Base-by-base conservation (phyloP, 345 rosid genomes). In the Cardamine chenopodiifolia region DNA sequence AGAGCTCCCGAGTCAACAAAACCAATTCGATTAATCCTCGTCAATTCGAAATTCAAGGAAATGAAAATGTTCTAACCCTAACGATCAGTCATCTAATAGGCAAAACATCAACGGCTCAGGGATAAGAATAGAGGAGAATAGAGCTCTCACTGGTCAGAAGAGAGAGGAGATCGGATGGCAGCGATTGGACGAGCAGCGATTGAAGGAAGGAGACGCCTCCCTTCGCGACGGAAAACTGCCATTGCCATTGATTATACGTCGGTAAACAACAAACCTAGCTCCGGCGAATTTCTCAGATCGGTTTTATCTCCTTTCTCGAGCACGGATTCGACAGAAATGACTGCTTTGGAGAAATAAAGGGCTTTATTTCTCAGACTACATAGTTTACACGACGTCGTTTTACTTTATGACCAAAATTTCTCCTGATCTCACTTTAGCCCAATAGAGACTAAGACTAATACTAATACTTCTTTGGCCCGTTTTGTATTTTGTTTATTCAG, bases 181-280 rank as follows among this genome's bases (percentile, higher is more conserved):
- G 83, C 71, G 66, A 87, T 78, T 3, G 91, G 84, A n/a, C 88
- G 89, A 48, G 88, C 83, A 12, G 83, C 70, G 73, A 84, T 74
- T 57, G 87, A 82, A 75, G 89, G 83, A 76, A 83, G 81, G 71
- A 89, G 82, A 11, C 94, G 90, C 86, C 88, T 84, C 84, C 94
- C 90, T 81, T 89, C 94, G 72, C 94, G 91, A 32, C 88, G 85
- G 81, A 89, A 65, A 60, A 85, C 84, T 79, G 94, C 83, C 91
- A 89, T 87, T 40, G 94, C 91, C 91, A 89, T 85, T 67, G 78
- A 13, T 78, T 42, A 59, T 54, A 54, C 57, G 57, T 62, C 4
- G 72, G 25, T 31, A 47, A 64, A 82, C 62, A 66, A 82, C 55
- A 59, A 39, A 68, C 59, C 65, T 66, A 78, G 74, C 77, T 78